Conservation (phyloP, 805 yeast genomes). For the Priceomyces haplophilus region DNA sequence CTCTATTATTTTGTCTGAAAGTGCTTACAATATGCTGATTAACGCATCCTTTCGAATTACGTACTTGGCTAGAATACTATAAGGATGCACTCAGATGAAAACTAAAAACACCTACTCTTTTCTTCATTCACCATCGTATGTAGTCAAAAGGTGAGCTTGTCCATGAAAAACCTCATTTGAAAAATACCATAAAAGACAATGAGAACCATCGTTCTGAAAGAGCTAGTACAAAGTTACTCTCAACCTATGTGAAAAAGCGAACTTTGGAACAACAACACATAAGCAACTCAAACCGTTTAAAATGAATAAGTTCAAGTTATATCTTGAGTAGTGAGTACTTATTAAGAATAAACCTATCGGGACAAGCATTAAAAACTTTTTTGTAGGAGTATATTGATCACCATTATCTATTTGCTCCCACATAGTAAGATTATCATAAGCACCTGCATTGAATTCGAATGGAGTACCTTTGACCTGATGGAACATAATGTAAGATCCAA, state of each 20-base stretch:
- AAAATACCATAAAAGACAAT: background rate
- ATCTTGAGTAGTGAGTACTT: constrained; percentile 86
- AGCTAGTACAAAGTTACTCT: constrained; percentile 52
- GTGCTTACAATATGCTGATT: no score
- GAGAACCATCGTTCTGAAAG: background rate
- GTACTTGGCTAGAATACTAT: background rate
- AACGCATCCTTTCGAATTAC: background rate
- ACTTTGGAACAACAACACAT: constrained; percentile 85
- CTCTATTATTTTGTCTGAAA: no score
- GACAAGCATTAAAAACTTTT: constrained; percentile 88
- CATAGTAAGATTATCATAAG: constrained; percentile 93
- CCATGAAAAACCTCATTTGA: no score
- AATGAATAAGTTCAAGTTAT: constrained; percentile 74
- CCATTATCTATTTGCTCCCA: constrained; percentile 98
- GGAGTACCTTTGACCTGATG: constrained; percentile 96
- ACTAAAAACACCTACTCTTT: background rate
- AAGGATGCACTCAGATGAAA: background rate
- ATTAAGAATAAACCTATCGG: constrained; percentile 84
- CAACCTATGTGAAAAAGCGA: constrained; percentile 77
- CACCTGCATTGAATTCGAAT: constrained; percentile 94
- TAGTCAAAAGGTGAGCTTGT: background rate
- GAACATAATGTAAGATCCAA: constrained; percentile 93
- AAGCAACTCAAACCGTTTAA: constrained; percentile 79
- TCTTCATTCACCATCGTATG: background rate
- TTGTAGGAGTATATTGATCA: constrained; percentile 94